Conservation (phyloP, 805 yeast species). For the Kuraishia piskuri region DNA sequence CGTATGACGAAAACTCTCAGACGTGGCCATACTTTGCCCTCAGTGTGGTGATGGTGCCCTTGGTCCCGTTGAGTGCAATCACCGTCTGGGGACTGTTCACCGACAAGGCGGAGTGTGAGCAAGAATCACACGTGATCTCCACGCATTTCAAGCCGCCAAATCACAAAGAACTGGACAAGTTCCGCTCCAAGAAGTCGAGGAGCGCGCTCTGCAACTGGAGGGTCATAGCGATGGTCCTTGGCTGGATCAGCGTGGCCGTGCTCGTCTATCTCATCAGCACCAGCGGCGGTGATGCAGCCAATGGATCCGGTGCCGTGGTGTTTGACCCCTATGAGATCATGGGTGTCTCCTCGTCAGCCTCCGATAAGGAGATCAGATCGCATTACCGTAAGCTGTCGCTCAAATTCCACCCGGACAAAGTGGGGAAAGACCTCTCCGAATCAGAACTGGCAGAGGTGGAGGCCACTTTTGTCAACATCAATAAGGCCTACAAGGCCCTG, state of each 20-base stretch:
- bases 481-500: conserved; percentile 88
- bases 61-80: conserved; percentile 43
- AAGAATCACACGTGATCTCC: not conserved
- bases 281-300: conserved; percentile 28
- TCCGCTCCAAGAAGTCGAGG: conserved; percentile 14
- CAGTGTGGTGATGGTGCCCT: conserved; percentile 58
- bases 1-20: conserved; percentile 82
- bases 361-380: conserved; percentile 69
- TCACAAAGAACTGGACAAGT: conserved; percentile 20
- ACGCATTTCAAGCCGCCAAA: conserved; percentile 28
- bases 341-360: conserved; percentile 59
- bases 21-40: conserved; percentile 90
- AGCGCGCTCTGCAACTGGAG: conserved; percentile 27
- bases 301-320: conserved; percentile 21
- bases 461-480: conserved; percentile 68
- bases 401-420: conserved; percentile 90
- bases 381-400: conserved; percentile 82
- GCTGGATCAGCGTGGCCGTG: conserved; percentile 52
- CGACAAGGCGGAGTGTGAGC: not conserved
- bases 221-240: conserved; percentile 27
- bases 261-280: conserved; percentile 31
- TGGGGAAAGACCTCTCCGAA: conserved; percentile 53
- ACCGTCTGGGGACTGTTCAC: conserved; percentile 18
- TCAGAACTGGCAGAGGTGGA: conserved; percentile 55
- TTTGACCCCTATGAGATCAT: conserved; percentile 92